Evolutionary conservation across 2,329 filamentous ascomycete genomes (phyloP).

Genomic region (Trichoderma semiorbis): DNA sequence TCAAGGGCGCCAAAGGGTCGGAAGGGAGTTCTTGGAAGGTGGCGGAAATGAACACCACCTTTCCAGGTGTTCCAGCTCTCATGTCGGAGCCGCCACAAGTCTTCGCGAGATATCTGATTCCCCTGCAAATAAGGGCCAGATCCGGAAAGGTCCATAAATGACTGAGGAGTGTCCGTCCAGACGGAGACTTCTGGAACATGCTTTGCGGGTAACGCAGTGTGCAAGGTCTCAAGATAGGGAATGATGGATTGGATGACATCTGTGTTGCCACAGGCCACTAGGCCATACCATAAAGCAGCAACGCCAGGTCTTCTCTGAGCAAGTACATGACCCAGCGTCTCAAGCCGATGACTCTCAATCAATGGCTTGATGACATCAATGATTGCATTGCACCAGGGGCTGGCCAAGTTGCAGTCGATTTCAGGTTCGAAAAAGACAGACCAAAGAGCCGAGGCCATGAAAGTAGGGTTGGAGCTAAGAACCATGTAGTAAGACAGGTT

Average conservation of each 20-base stretch:
- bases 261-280: conserved; percentile 10
- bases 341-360: not conserved
- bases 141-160: conserved; percentile 13
- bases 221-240: conserved; percentile 9
- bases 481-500: conserved; percentile 6
- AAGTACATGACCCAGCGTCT: conserved; percentile 9
- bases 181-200: conserved; percentile 6
- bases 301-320: not conserved
- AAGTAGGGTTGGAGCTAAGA: conserved; percentile 11
- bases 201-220: not conserved
- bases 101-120: not conserved
- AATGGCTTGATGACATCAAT: not conserved
- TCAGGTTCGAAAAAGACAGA: conserved; percentile 16
- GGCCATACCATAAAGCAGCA: conserved; percentile 10
- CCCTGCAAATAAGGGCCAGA: conserved; percentile 7
- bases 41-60: not conserved
- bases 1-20: conserved; percentile 2
- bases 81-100: conserved; percentile 16
- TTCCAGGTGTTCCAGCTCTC: not conserved
- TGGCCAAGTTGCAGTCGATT: conserved; percentile 16
- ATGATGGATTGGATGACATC: conserved; percentile 3
- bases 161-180: conserved; percentile 12
- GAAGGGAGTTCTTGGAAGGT: not conserved
- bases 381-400: conserved; percentile 5
- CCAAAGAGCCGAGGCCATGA: conserved; percentile 15